Base-by-base conservation (phyloP, 805 yeast species). In the Yamadazyma sp. region DNA sequence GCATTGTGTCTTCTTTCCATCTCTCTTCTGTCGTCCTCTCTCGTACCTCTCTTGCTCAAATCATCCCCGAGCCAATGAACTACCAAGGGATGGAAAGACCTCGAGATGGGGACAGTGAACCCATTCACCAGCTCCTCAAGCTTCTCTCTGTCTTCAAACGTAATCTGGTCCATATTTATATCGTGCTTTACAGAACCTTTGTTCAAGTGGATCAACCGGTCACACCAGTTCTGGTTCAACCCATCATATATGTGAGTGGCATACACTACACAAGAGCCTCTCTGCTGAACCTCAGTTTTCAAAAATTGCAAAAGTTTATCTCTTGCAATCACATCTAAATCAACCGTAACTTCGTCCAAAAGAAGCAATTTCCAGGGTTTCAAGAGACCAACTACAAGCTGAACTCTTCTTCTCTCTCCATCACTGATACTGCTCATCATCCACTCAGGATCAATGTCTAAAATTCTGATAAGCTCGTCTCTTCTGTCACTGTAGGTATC, bases 171-270 rank as follows among this genome's bases (percentile, higher is more conserved):
- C 41, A 59, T 60, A 9, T 48, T 37, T n/a, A 67, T 46, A 35
- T 64, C 67, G 41, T 70, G 66, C 15, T 62, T 57, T 19, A 64
- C 71, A 16, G 60, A 56, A 1, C 98, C 97, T 37, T 77, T 74
- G 49, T 75, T 79, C 46, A 93, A 66, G 59, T 93, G 99, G 10
- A 82, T 71, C 6, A 93, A 68, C 37, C 84, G 70, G 25, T 95
- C 84, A 19, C 97, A 95, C 96, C 98, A 93, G 19, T 47, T 44
- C 32, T 73, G 70, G 10, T 87, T 88, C 40, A 93, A 73, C 0
- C 99, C 99, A 53, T 93, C 99, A 59, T 93, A 93, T 32, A 93
- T 93, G 54, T 93, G 99, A 0, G 99, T 93, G 3, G 98, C 93
- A 56, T 93, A 93, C 3, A 91, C 80, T 24, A 93, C 86, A 32